Evolutionary conservation across 305 asterid species (phyloP), one percentile per base, ranked within the genome.

Genomic region (Fraxinus paxiana): DNA sequence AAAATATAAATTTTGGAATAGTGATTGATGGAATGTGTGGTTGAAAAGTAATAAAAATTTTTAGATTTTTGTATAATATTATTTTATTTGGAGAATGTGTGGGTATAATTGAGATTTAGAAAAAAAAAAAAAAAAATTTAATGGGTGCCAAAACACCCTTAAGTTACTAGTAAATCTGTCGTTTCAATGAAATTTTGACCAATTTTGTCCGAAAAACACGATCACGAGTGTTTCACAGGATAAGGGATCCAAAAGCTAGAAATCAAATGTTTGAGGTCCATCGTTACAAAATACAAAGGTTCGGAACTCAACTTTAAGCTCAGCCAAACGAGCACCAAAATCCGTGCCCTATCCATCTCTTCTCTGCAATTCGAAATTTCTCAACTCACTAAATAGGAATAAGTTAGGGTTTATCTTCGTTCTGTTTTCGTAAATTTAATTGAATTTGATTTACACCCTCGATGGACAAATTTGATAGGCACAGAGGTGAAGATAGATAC

Each of bases 401-500:
- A 13, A 46, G 56, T 13, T 46, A 26, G 17, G n/a, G 84, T 88
- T 87, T 76, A 43, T 9, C 15, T 63, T 28, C 37, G 1, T 24
- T 28, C 20, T 65, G 73, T 65, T 65, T 26, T 65, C 18, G 35
- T 46, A 10, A 24, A 65, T 65, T 65, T 63, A 7, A 26, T 63
- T 65, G 73, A 26, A 3, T 65, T 65, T 65, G 37, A 65, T 12
- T 31, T n/a, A 0, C 77, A 46, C 56, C 79, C 78, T 75, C 33
- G 24, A 89, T 87, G 89, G 90, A 88, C 74, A 87, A 86, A 31
- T 88, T 80, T 83, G 88, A 88, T 83, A 88, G 94, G 79, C 91
- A 89, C 67, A 85, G 92, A 82, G 94, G 86, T 34, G 89, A 90
- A 24, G 94, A 89, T 71, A 86, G 93, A 59, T 90, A 75, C 82